Conservation (phyloP, 1,284 basidiomycete species). For the Irpex sp. region DNA sequence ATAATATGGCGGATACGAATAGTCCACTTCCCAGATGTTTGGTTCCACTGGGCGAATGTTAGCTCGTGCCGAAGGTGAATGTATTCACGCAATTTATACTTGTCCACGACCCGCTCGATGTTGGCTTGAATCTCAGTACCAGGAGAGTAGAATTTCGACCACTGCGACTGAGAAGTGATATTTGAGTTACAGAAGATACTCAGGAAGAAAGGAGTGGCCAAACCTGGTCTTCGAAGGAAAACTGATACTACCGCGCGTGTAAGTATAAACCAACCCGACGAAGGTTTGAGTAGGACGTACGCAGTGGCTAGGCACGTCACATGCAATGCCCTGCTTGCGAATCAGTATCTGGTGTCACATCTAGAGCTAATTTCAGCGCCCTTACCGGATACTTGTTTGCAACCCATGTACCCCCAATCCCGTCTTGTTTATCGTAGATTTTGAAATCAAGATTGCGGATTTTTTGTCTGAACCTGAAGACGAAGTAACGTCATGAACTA, state of each 20-base stretch:
- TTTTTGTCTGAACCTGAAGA: constrained; percentile 53
- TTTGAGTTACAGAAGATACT: neutral
- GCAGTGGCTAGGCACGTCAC: constrained; percentile 43
- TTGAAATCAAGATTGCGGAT: constrained; percentile 58
- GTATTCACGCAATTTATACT: constrained; percentile 58
- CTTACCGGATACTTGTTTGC: constrained; percentile 38
- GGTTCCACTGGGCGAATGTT: constrained; percentile 54
- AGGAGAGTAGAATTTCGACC: constrained; percentile 64
- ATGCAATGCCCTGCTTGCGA: constrained; percentile 47
- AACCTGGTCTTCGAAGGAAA: constrained; percentile 6
- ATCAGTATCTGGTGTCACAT: no score
- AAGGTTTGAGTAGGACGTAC: neutral
- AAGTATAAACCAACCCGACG: neutral
- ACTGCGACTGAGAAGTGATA: constrained; percentile 46
- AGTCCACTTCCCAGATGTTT: constrained; percentile 58
- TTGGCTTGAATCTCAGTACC: constrained; percentile 63
- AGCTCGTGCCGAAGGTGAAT: constrained; percentile 63
- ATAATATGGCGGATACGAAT: constrained; percentile 45
- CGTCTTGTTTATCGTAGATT: constrained; percentile 65
- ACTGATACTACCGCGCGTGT: neutral
- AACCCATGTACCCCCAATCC: constrained; percentile 66
- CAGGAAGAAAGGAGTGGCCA: neutral
- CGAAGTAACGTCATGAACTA: constrained; percentile 7
- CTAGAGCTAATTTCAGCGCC: constrained; percentile 12
- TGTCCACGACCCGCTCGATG: constrained; percentile 58